These are phyloP conservation scores for Xylaria sp. DNA, from an alignment of 2,329 filamentous ascomycete species.

Conservation along the genomic window DNA sequence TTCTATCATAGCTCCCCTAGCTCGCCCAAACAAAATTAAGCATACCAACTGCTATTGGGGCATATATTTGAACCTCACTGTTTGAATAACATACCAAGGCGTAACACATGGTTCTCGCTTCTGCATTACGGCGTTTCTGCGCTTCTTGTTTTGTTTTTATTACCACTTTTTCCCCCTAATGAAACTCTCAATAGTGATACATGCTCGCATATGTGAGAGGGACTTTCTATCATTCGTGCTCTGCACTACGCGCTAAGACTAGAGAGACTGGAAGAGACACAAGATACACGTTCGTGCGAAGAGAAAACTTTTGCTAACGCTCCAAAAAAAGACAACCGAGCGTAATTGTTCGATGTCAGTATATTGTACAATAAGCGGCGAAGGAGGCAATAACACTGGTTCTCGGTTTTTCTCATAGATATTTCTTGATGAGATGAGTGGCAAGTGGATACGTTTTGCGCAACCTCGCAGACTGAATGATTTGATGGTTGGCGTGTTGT, in stretches of 20 bases:
- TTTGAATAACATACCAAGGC: constrained; percentile 47
- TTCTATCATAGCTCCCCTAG: constrained; percentile 46
- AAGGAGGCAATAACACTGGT: constrained; percentile 14
- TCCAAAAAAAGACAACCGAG: constrained; percentile 21
- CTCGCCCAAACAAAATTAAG: constrained; percentile 48
- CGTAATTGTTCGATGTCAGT: constrained; percentile 15
- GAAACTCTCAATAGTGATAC: constrained; percentile 13
- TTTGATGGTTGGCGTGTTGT: constrained; percentile 23
- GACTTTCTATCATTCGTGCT: constrained; percentile 20
- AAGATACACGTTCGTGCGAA: constrained; percentile 24
- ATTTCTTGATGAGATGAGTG: constrained; percentile 23
- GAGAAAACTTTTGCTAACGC: constrained; percentile 1
- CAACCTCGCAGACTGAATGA: constrained; percentile 34
- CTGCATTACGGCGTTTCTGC: constrained; percentile 40
- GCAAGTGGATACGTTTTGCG: constrained; percentile 15
- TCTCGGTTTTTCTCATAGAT: constrained; percentile 30
- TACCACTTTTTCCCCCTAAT: constrained; percentile 11
- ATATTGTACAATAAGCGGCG: constrained; percentile 31
- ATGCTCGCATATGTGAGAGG: constrained; percentile 29
- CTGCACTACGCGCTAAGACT: constrained; percentile 28
- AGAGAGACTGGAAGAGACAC: constrained; percentile 29
- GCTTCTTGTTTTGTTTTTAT: constrained; percentile 21
- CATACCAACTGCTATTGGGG: constrained; percentile 1
- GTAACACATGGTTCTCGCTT: constrained; percentile 34
- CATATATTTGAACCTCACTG: constrained; percentile 23